These are phyloP conservation scores for Aristolochia californica DNA, from an alignment of 164 flowering plant species.

Conservation along the genomic window DNA sequence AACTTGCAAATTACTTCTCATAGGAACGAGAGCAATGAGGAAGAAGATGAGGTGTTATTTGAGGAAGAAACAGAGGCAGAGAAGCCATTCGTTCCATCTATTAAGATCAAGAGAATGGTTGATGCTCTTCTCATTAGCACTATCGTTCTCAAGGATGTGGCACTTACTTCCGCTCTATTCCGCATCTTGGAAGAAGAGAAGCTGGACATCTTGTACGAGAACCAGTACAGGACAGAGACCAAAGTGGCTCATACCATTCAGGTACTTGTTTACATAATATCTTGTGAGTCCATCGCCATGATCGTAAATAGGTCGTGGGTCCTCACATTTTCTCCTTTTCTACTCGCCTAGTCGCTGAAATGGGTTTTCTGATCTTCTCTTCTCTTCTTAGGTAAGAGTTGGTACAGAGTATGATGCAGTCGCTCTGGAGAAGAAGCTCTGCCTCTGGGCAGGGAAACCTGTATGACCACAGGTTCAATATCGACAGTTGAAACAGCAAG, in stretches of 20 bases:
- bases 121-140: constrained; percentile 12
- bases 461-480: no score
- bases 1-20: neutral
- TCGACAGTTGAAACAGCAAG: no score
- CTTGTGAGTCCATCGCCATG: neutral
- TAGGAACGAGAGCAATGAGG: neutral
- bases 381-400: constrained; percentile 9
- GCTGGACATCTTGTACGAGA: constrained; percentile 14
- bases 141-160: constrained; percentile 11
- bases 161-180: constrained; percentile 15
- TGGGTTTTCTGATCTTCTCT: neutral
- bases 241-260: constrained; percentile 16
- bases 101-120: constrained; percentile 10
- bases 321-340: neutral
- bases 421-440: constrained; percentile 13
- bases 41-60: neutral
- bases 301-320: neutral
- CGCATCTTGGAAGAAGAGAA: constrained; percentile 14
- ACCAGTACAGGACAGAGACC: constrained; percentile 16
- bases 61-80: neutral
- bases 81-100: constrained; percentile 11
- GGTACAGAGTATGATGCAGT: constrained; percentile 5
- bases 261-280: neutral
- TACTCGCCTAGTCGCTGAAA: neutral
- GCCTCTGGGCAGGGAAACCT: constrained; percentile 13